Conservation (phyloP, 1,139 yeast genomes). For the Hansenula sp. region DNA sequence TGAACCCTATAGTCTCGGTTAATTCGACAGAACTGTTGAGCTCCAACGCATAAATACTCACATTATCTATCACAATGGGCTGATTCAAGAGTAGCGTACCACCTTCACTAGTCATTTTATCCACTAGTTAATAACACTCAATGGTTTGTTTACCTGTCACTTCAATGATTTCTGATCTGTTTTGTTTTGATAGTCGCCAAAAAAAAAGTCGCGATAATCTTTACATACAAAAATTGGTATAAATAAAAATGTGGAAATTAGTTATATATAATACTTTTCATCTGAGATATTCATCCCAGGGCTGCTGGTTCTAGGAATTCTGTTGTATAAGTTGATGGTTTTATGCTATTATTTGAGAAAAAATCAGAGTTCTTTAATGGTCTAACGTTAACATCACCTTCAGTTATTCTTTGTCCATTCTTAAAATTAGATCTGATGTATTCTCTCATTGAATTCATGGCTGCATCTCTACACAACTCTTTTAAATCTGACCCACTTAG, state of each 20-base stretch:
- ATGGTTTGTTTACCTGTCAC: not conserved
- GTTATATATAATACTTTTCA: no score
- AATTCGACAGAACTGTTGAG: not conserved
- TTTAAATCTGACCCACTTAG: slow-evolving; percentile 88
- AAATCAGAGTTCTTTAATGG: slow-evolving; percentile 35
- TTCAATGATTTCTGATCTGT: not conserved
- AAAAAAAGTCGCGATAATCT: not conserved
- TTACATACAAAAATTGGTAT: no score
- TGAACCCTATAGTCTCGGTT: slow-evolving; percentile 51
- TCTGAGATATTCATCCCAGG: no score
- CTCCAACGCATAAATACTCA: slow-evolving; percentile 12
- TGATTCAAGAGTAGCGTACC: slow-evolving; percentile 44
- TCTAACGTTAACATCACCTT: slow-evolving; percentile 28
- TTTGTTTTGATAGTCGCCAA: not conserved
- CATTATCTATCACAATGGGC: slow-evolving; percentile 85
- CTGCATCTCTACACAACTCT: slow-evolving; percentile 92
- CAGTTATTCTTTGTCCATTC: slow-evolving; percentile 18
- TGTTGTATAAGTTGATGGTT: not conserved
- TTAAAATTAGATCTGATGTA: slow-evolving; percentile 47
- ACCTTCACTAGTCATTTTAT: slow-evolving; percentile 9
- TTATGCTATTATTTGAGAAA: slow-evolving; percentile 9
- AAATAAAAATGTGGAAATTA: no score
- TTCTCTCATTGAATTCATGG: slow-evolving; percentile 83
- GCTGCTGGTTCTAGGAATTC: slow-evolving; percentile 1
- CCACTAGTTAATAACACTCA: not conserved